Evolutionary conservation across 306 rosid species (phyloP).

Genomic region (Rubus idaeus): DNA sequence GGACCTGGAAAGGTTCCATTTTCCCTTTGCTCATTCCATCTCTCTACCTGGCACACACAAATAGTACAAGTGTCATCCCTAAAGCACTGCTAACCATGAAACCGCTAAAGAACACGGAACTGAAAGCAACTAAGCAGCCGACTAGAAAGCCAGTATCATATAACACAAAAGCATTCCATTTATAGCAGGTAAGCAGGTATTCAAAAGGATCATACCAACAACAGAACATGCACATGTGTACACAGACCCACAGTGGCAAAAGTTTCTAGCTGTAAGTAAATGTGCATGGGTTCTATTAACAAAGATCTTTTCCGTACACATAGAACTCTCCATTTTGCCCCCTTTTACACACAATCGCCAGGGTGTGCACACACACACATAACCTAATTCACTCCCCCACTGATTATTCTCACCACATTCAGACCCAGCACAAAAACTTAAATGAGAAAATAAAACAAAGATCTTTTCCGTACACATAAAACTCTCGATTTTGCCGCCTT

Average conservation of each 20-base stretch:
- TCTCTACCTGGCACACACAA: constrained; percentile 61
- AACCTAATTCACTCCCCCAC: background rate
- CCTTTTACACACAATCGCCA: background rate
- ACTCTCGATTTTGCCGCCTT: background rate
- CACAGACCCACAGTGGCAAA: background rate
- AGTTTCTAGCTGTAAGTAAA: background rate
- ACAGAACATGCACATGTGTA: background rate
- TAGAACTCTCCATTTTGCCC: background rate
- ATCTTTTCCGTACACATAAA: no score
- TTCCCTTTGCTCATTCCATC: constrained; percentile 98
- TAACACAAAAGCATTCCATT: background rate
- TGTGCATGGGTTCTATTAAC: background rate
- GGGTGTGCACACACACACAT: no score
- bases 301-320: background rate
- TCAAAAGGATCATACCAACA: background rate
- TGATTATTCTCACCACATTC: background rate
- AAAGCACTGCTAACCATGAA: background rate
- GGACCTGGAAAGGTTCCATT: constrained; percentile 97
- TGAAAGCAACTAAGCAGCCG: background rate
- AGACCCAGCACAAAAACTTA: constrained; percentile 10
- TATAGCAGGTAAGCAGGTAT: background rate
- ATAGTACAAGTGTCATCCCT: constrained; percentile 1
- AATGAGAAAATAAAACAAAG: background rate
- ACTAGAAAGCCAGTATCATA: background rate
- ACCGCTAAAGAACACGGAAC: background rate